Evolutionary conservation across 495 filamentous ascomycete genomes (phyloP), one percentile per base, ranked within the genome.

Genomic region (Acidiella bohemica): DNA sequence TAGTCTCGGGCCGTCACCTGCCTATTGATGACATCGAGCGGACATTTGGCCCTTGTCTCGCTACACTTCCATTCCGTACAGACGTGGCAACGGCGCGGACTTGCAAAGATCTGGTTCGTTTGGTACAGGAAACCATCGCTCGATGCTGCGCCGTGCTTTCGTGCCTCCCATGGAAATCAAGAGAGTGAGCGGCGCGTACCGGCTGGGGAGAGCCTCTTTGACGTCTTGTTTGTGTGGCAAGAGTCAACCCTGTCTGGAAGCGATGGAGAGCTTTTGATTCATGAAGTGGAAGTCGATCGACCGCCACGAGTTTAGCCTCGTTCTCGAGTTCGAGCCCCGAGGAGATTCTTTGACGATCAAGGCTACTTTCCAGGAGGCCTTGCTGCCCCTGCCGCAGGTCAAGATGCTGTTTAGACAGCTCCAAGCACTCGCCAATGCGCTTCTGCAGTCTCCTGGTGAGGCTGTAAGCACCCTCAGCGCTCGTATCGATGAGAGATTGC

Each of bases 151-250:
- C 9, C 63, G 81, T 50, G 66, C 64, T 22, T 59, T 61, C 1
- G 44, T 84, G 23, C 67, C 80, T 2, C 60, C 88, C 12, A 58
- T 67, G 0, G 73, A 82, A 13, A 81, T 92, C 41, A 81, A 74
- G 46, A 71, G 66, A 35, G 53, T 0, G 71, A 65, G 20, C 67
- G 64, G 0, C 43, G 77, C 0, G 56, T n/a, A n/a, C n/a, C 66
- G 11, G 53, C 69, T 1, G 60, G 59, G 0, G 55, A 63, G 21
- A 53, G 51, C 5, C 55, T 84, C 2, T 88, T 83, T 43, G 78
- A 87, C 38, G 68, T 75, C 0, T 62, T 87, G 1, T 66, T 88
- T 34, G 74, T 84, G 5, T 92, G 84, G 66, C 84, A 92, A 43
- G 75, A 88, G 53, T 76, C 73, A 2, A 56, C 76, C 8, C 51